A percentile compares a stretch with the other conserved stretches of the same genome.
Evolutionary conservation across 2,329 filamentous ascomycete species (phyloP).

Genomic region (Venturia effusa): DNA sequence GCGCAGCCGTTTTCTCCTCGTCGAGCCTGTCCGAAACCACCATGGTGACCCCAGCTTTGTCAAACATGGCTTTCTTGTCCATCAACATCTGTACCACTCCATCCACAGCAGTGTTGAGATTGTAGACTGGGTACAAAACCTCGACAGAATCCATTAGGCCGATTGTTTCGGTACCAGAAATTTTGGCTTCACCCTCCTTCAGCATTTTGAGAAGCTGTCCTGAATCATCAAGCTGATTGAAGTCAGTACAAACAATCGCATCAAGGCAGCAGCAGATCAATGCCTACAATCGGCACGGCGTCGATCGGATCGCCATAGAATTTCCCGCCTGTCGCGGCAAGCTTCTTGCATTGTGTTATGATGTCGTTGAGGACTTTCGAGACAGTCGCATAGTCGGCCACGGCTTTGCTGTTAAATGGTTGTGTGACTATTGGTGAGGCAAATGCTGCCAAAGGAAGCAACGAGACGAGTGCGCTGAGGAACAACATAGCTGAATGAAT

Average conservation of each 20-base stretch:
- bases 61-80: slow-evolving; percentile 3
- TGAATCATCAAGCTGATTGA: background rate
- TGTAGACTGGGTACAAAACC: slow-evolving; percentile 3
- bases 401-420: background rate
- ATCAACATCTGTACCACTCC: background rate
- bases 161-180: background rate
- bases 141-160: background rate
- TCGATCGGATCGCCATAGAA: slow-evolving; percentile 1
- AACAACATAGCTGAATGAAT: slow-evolving; percentile 5
- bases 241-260: background rate
- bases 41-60: slow-evolving; percentile 1
- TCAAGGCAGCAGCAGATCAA: background rate
- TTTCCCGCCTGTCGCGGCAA: background rate
- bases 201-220: background rate
- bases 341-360: slow-evolving; percentile 3
- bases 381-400: slow-evolving; percentile 1
- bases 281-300: background rate
- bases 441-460: background rate
- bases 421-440: background rate
- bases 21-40: slow-evolving; percentile 5
- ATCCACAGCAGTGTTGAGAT: background rate
- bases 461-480: slow-evolving; percentile 3
- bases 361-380: slow-evolving; percentile 4
- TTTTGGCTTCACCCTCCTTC: background rate
- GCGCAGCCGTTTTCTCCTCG: slow-evolving; percentile 2